A percentile compares a stretch with the other conserved stretches of the same genome.
Evolutionary conservation across 805 yeast species (phyloP).

Genomic region (Wickerhamiella hasegawae): DNA sequence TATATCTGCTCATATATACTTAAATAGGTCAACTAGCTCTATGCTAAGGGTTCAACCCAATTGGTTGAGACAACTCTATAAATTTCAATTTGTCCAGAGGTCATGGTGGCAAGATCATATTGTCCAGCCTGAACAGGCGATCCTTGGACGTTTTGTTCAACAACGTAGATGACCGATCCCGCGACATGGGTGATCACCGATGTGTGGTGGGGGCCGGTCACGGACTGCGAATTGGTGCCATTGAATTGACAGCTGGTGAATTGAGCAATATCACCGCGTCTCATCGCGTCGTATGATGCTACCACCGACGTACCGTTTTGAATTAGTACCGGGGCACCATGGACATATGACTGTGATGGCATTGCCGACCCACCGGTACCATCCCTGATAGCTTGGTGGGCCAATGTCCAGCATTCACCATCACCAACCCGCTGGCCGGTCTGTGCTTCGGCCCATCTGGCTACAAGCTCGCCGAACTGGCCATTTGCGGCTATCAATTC

Average conservation of each 20-base stretch:
- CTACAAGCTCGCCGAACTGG: slow-evolving; percentile 21
- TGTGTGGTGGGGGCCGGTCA: slow-evolving; percentile 22
- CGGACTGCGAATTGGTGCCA: slow-evolving; percentile 13
- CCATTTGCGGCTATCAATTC: slow-evolving; percentile 16
- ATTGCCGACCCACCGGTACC: slow-evolving; percentile 15
- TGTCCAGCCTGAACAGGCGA: slow-evolving; percentile 13
- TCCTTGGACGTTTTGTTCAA: slow-evolving; percentile 9
- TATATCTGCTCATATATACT: not conserved
- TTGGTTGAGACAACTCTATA: slow-evolving; percentile 20
- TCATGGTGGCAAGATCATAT: slow-evolving; percentile 16
- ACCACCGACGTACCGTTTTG: slow-evolving; percentile 7
- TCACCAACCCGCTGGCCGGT: slow-evolving; percentile 21
- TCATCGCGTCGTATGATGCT: slow-evolving; percentile 13
- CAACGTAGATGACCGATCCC: slow-evolving; percentile 12
- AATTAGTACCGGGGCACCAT: slow-evolving; percentile 17
- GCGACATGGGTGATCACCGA: slow-evolving; percentile 18
- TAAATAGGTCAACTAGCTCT: not conserved
- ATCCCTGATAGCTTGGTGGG: slow-evolving; percentile 20
- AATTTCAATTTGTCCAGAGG: slow-evolving; percentile 17
- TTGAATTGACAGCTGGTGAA: slow-evolving; percentile 18
- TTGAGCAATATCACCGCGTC: slow-evolving; percentile 25
- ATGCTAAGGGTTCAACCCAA: slow-evolving; percentile 21
- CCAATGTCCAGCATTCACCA: slow-evolving; percentile 29
- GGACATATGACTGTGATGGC: slow-evolving; percentile 18
- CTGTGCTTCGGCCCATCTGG: slow-evolving; percentile 21